Evolutionary conservation across 1,284 basidiomycete species (phyloP), one percentile per base, ranked within the genome.

Genomic region (Irpex sp.): DNA sequence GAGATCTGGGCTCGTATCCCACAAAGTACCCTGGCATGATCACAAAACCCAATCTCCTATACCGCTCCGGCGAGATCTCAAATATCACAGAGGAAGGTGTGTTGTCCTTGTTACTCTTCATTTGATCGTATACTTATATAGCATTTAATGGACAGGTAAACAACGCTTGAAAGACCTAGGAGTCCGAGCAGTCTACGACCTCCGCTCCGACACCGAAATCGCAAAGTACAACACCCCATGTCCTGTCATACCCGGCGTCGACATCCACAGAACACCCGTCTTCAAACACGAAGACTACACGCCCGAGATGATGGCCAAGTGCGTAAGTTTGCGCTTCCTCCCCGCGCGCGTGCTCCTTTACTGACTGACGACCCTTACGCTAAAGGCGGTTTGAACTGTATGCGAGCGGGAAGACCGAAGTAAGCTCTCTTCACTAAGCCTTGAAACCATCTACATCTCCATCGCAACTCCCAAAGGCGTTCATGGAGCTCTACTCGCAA

Each of bases 251-350:
- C 79, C 84, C 37, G 86, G 82, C 7, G 77, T 90, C 19, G 77
- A 84, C 54, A 72, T 91, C 60, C 53, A 84, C 18, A 83, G 80
- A 61, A 73, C 77, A 16, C 88, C 90, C 1, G 87, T 91, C 42
- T 91, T 91, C 69, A 76, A 82, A 67, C 83, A 74, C 51, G 85
- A 86, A 67, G 90, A 91, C 70, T 91, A 91, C 71, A 90, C 87
- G 67, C 89, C 90, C 28, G 87, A 91, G 73, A 84, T 82, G 74
- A 89, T 91, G 83, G 86, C 90, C 65, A 87, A 84, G 89, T 91
- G 75, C 74, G 87, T 85, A 72, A 74, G 74, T 78, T 74, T 62
- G 28, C 23, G 49, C 56, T 55, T 35, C 56, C n/a, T 55, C 64
- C 45, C 56, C 33, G 58, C 66, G 54, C 63, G 64, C 57, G 66